Evolutionary conservation across 2,329 filamentous ascomycete species (phyloP).

Genomic region (Claviceps arundinis): DNA sequence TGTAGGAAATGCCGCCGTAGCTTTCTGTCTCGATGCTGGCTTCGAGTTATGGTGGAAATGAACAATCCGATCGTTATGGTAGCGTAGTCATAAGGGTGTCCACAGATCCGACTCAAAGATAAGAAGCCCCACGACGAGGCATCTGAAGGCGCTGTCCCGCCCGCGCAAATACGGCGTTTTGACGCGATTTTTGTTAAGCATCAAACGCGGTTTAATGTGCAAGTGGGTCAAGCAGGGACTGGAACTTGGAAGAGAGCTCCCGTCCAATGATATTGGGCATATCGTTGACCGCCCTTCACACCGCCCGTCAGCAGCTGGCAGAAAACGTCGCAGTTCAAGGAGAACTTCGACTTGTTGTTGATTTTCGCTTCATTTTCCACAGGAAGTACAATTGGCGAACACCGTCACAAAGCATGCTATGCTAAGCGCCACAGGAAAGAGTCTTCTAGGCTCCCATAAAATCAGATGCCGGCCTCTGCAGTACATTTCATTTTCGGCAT

Average conservation of each 20-base stretch:
- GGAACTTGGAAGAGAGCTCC: no score
- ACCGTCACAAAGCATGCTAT: constrained; percentile 14
- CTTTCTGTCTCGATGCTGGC: not conserved
- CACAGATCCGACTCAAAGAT: not conserved
- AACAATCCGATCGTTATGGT: not conserved
- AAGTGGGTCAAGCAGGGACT: not conserved
- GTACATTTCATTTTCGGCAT: not conserved
- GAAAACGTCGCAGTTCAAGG: no score
- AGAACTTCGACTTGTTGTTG: no score
- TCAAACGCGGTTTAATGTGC: not conserved
- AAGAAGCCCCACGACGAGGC: not conserved
- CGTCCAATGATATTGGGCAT: not conserved
- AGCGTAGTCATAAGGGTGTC: not conserved
- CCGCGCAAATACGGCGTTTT: not conserved
- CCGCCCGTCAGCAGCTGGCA: no score
- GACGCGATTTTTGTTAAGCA: not conserved
- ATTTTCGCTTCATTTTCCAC: not conserved
- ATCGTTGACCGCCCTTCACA: not conserved
- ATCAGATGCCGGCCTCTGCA: constrained; percentile 5
- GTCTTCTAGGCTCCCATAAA: constrained; percentile 11
- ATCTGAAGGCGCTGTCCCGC: not conserved
- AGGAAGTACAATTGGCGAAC: constrained; percentile 1
- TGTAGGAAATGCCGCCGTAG: not conserved
- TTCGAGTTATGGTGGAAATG: not conserved
- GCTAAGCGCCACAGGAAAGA: constrained; percentile 14